Evolutionary conservation across 2,329 filamentous ascomycete species (phyloP), one percentile per base, ranked within the genome.

Genomic region (Verticillium longisporum): DNA sequence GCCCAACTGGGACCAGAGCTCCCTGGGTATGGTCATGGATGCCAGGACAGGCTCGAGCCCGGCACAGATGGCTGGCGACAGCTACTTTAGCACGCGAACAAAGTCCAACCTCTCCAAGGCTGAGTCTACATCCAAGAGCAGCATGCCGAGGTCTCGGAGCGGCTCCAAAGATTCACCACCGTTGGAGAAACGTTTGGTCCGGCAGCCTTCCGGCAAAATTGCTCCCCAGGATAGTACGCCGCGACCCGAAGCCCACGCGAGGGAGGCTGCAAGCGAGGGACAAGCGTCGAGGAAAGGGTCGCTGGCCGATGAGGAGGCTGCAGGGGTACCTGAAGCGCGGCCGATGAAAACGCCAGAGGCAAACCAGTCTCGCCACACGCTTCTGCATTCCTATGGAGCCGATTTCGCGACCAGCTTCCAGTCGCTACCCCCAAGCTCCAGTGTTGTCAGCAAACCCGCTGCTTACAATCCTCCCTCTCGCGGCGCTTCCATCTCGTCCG

Each of bases 351-450:
- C 67, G 45, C 26, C 61, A 59, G 62, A 61, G 55, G 61, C 59
- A 61, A 56, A 64, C 26, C 71, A 72, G 9, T 80, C 81, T 60
- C 78, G 76, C 0, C 91, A 94, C 68, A 90, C 88, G 0, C 80
- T 88, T 63, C 75, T 95, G 50, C 91, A 95, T 72, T 93, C 90
- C 0, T 92, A 93, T 68, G 91, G 91, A 1, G 91, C 90, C 11
- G 90, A 95, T 67, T 93, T 93, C 72, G 84, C 87, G 14, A 82
- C 90, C 0, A 91, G 90, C 0, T 94, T 93, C 68, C 90, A 91
- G 65, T 90, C 88, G 3, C 77, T 92, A n/a, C 87, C 83, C 3
- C 80, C 85, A 0, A 83, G 82, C 66, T 76, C 84, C n/a, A 79
- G 77, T 58, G 72, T 86, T 32, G 70, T 72, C 13, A 75, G 72